Evolutionary conservation across 352 stramenopile genomes (phyloP), one percentile per base, ranked within the genome.

Genomic region (Pythium insidiosum): DNA sequence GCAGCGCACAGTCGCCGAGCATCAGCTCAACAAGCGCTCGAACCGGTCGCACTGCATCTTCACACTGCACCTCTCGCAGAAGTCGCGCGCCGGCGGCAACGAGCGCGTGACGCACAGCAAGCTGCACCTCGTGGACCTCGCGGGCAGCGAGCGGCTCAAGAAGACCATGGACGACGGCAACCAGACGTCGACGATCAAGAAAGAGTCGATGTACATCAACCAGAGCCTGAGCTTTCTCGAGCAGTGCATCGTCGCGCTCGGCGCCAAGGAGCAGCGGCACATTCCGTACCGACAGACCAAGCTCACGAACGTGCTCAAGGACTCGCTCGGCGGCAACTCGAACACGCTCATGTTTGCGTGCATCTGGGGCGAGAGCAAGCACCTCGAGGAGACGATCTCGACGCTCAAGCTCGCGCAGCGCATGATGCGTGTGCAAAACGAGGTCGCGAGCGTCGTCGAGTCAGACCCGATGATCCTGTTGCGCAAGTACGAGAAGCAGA

Each of bases 141-240:
- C 94, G 9, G 95, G 94, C 22, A 96, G 76, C 51, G 94, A 98
- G 61, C 66, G 92, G 15, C 70, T 97, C 1, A 97, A 97, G 68
- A 97, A 97, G 58, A 95, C 89, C 1, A 68, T 96, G 29, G 71
- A 94, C 29, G 67, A 84, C 43, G 58, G 67, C 22, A 40, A 43
- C 22, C 28, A 47, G 23, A 40, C 81, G 38, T 72, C 76, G 23
- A 93, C 87, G 2, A 94, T 97, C 56, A 95, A 97, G 71, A 96
- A 97, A 55, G 95, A 98, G 56, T 95, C 80, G 30, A 97, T 95
- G 74, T 97, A 98, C 68, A 98, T 98, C 53, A 98, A 98, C 63
- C 91, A 96, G 68, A 96, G 81, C 28, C 66, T 98, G 26, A 96
- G 88, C 38, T 97, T 96, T 47, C 64, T 99, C 19, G 87, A 98